Conservation (phyloP, 2,329 filamentous ascomycete genomes). For the Verticillium klebahnii region DNA sequence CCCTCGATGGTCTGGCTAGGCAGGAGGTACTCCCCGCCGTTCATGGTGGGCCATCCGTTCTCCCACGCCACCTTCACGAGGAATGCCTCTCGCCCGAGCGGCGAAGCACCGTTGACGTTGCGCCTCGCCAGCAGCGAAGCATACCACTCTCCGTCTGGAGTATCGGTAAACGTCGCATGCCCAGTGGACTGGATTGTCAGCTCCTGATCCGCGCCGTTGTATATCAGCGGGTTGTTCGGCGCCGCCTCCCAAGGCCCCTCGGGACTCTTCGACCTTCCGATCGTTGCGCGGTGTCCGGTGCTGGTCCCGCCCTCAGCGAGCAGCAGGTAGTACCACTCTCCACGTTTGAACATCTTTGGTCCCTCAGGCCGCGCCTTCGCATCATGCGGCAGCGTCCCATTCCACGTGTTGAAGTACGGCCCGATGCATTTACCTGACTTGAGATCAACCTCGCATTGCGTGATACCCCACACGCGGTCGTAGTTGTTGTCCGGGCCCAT, state of each 20-base stretch:
- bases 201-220: constrained; percentile 14
- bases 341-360: constrained; percentile 54
- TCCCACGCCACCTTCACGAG: constrained; percentile 16
- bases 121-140: constrained; percentile 15
- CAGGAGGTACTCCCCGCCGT: constrained; percentile 12
- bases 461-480: constrained; percentile 18
- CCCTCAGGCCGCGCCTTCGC: constrained; percentile 37
- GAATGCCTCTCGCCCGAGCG: constrained; percentile 17
- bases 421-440: constrained; percentile 13
- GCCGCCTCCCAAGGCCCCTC: constrained; percentile 35
- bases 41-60: constrained; percentile 18
- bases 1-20: constrained; percentile 6
- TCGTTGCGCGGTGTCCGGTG: constrained; percentile 36
- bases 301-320: constrained; percentile 56
- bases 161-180: constrained; percentile 16
- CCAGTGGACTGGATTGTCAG: constrained; percentile 15
- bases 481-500: constrained; percentile 17
- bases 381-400: constrained; percentile 9
- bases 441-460: constrained; percentile 17
- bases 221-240: constrained; percentile 30
- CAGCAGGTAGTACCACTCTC: constrained; percentile 55
- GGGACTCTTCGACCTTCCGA: constrained; percentile 25
- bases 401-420: constrained; percentile 13
- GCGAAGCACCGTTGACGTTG: constrained; percentile 11
- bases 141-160: constrained; percentile 17